Evolutionary conservation across 352 stramenopile species (phyloP), one percentile per base, ranked within the genome.

Genomic region (Globisporangium recalcitrans): DNA sequence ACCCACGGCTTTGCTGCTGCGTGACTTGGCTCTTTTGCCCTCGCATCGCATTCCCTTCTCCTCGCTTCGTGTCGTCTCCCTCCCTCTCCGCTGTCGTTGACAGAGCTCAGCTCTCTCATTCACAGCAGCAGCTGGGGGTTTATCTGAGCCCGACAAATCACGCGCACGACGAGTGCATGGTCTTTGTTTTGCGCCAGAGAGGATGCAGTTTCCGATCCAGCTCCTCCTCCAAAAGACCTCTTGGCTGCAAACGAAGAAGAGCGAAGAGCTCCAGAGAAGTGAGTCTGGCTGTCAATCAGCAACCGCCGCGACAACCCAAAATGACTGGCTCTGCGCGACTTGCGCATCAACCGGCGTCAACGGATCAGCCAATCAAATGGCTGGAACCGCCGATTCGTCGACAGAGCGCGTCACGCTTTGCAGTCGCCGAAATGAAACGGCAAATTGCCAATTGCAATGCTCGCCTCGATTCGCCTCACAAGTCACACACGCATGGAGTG

Each of bases 241-340:
- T 52, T 52, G 55, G 3, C 55, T 61, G 55, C 55, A 52, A 61
- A 61, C 42, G 42, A 63, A 57, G 27, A 44, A n/a, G 16, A 44
- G 16, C 16, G 4, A 19, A 4, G 11, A 44, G 38, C 38, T 46
- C 38, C 38, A n/a, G n/a, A n/a, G n/a, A 9, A 11, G n/a, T 19
- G 9, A 46, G 6, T 3, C 9, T 46, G 38, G n/a, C 38, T 22
- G 8, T 46, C 38, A 46, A 21, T 47, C 31, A 31, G 14, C 21
- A 26, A 9, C 29, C 27, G 16, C 38, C 6, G 6, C 38, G 16
- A 46, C 16, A 46, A 46, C 8, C 38, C 38, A 51, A 55, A 57
- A 44, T 11, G 51, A 57, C 51, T 57, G 51, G 51, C 51, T 57
- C n/a, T 57, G 29, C 51, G 29, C 10, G n/a, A 19, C 51, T 56